Conservation (phyloP, 345 rosid genomes). For the Xanthoceras sorbifolium region DNA sequence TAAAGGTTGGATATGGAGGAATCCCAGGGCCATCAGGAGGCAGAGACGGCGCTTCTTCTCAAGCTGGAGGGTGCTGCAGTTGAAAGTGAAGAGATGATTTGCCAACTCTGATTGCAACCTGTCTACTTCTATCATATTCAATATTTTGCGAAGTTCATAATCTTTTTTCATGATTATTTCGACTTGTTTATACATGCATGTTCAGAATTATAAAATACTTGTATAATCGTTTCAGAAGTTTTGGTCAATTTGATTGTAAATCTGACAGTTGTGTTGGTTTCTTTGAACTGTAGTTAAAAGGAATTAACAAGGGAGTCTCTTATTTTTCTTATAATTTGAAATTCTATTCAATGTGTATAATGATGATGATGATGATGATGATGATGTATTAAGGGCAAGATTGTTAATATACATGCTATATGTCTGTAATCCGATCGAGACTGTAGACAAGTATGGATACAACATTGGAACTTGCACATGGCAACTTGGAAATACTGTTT, state of each 20-base stretch:
- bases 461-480: not conserved
- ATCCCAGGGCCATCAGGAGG: slow-evolving; percentile 94
- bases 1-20: slow-evolving; percentile 95
- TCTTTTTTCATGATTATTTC: not conserved
- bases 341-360: not conserved
- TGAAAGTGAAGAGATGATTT: slow-evolving; percentile 30
- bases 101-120: not conserved
- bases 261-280: not conserved
- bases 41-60: slow-evolving; percentile 79
- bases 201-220: slow-evolving; percentile 7
- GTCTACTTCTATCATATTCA: not conserved
- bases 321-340: not conserved
- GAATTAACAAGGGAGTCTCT: not conserved
- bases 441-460: not conserved
- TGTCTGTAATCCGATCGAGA: not conserved
- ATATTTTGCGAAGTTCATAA: not conserved
- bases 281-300: not conserved
- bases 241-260: slow-evolving; percentile 12
- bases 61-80: slow-evolving; percentile 88
- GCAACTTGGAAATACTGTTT: not conserved
- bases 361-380: too few species aligned
- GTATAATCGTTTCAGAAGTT: slow-evolving; percentile 8
- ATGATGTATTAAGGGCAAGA: not conserved
- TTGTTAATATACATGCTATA: not conserved
- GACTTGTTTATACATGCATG: slow-evolving; percentile 15